Conservation (phyloP, 2,329 filamentous ascomycete genomes). For the Tolypocladium paradoxum region DNA sequence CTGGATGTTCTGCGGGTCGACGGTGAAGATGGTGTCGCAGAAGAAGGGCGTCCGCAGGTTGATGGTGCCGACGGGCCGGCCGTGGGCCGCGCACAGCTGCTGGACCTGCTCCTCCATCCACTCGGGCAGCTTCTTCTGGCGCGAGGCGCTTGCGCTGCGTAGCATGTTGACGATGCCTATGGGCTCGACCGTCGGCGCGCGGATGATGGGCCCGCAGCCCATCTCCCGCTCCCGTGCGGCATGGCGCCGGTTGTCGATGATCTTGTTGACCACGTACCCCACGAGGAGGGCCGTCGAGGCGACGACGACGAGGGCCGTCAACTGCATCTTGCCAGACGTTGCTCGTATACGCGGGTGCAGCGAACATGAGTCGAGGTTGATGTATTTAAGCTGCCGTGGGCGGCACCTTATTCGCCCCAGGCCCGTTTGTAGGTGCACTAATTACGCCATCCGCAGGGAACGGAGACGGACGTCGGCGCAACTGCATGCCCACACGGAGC, state of each 20-base stretch:
- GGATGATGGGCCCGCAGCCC: constrained; percentile 8
- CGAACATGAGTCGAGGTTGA: no score
- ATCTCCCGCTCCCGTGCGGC: constrained; percentile 5
- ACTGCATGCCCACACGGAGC: no score
- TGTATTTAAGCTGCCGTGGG: no score
- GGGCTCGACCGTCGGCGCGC: constrained; percentile 5
- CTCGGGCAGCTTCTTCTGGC: constrained; percentile 8
- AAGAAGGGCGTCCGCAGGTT: constrained; percentile 9
- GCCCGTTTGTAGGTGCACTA: no score
- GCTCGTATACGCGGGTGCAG: no score
- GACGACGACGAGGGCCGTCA: background rate
- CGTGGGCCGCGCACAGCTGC: constrained; percentile 1
- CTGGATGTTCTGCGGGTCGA: constrained; percentile 17
- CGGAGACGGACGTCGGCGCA: no score
- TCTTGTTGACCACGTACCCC: constrained; percentile 4
- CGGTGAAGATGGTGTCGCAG: constrained; percentile 9
- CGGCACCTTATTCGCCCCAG: no score
- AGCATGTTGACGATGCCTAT: constrained; percentile 7
- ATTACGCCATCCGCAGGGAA: no score
- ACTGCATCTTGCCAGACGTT: background rate
- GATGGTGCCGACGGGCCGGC: constrained; percentile 10
- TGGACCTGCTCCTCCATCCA: constrained; percentile 4
- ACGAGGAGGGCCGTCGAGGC: constrained; percentile 3
- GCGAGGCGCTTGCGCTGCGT: constrained; percentile 5
- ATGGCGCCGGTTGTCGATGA: constrained; percentile 3